Base-by-base conservation (phyloP, 371 early-diverging fungal species). In the Actinomortierella wolfii region DNA sequence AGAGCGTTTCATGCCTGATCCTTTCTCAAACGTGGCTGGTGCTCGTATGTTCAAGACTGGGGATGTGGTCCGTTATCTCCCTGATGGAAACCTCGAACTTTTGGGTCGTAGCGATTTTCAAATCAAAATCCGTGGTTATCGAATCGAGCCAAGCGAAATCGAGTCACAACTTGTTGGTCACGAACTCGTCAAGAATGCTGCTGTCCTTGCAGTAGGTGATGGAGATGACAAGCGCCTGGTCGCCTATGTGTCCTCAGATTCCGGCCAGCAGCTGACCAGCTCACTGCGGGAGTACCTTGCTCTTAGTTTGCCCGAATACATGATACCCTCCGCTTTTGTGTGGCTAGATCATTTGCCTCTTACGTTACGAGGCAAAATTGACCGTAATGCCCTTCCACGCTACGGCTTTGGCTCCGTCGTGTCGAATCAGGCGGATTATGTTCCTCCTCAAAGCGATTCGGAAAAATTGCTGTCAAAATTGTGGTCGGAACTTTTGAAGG, bases 41-140 rank as follows among this genome's bases (percentile, higher is more conserved):
- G 57, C 56, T 1, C 56, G 76, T 6, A 56, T 78, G 52, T 81
- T 77, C 68, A 48, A 40, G 21, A 77, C 81, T 17, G 81, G 81
- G 1, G 81, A 81, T 54, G 23, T 76, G 26, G 78, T 25, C 8
- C 45, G 69, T 2, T 67, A 46, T 15, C 63, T 62, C 4, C 67
- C 67, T 0, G 57, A 74, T 40, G 63, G 75, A 17, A 48, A 59
- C 20, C 4, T 74, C 2, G 54, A 62, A 5, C 59, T 25, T 39
- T 1, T 74, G n/a, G 67, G 75, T 9, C 67, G 75, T n/a, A 56
- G 48, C 18, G 75, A 74, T 23, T 8, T 52, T 39, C 67, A 67
- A 24, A 57, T 73, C 49, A 73, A 73, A 51, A 59, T 73, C 21
- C 48, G 66, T 42, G 73, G 73, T 0, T 65, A 48, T 55, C 66